Conservation (phyloP, 2,329 filamentous ascomycete genomes). For the Penicillium sp. region DNA sequence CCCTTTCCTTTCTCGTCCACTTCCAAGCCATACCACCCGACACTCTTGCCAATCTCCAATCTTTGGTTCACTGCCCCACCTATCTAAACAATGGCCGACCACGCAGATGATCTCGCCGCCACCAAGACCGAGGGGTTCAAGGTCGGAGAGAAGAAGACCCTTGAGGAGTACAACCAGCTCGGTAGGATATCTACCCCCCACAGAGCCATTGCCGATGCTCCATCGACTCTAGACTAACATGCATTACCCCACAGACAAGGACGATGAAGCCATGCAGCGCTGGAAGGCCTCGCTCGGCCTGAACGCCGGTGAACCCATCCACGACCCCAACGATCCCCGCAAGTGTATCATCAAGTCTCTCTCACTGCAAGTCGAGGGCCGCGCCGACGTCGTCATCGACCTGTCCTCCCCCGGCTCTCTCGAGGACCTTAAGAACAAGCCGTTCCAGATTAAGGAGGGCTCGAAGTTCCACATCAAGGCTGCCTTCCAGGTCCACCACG, state of each 20-base stretch:
- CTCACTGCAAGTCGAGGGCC: conserved; percentile 81
- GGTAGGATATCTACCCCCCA: conserved; percentile 59
- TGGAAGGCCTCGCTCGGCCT: conserved; percentile 98
- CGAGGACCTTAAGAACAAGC: conserved; percentile 79
- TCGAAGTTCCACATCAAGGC: conserved; percentile 92
- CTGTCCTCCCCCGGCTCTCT: conserved; percentile 74
- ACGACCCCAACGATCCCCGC: conserved; percentile 77
- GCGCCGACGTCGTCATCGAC: conserved; percentile 84
- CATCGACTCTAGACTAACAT: conserved; percentile 2
- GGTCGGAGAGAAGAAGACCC: conserved; percentile 97
- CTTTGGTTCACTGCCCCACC: conserved; percentile 20
- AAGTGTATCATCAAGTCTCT: conserved; percentile 93
- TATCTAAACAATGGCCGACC: conserved; percentile 63
- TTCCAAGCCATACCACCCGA: not conserved
- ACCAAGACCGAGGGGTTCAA: conserved; percentile 95
- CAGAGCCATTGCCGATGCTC: conserved; percentile 1
- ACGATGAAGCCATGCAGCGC: conserved; percentile 92
- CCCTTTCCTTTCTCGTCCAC: not conserved
- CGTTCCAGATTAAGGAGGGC: conserved; percentile 97
- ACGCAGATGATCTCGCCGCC: conserved; percentile 80
- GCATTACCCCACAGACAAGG: conserved; percentile 54
- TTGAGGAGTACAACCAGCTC: conserved; percentile 91
- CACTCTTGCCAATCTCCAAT: not conserved
- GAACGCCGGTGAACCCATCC: conserved; percentile 68
- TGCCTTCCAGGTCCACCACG: conserved; percentile 92